Evolutionary conservation across 805 yeast species (phyloP), one percentile per base, ranked within the genome.

Genomic region (Isabelozyma heimii): DNA sequence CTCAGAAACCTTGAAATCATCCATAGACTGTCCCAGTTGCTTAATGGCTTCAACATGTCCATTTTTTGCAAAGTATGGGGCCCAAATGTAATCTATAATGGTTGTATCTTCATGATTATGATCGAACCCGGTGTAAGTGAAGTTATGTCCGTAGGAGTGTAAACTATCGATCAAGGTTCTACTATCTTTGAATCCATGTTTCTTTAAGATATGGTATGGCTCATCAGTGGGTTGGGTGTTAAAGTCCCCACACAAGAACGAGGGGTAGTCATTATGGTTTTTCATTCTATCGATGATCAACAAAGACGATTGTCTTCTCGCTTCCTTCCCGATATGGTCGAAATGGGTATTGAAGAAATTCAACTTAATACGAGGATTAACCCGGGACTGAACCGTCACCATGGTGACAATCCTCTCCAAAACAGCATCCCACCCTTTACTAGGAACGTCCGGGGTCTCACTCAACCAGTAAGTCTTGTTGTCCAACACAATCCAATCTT

Each of bases 41-140:
- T 20, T 20, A 20, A 20, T 20, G 12, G 17, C 40, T 38, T 16
- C 40, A n/a, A 14, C 10, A 14, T 40, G 16, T 10, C 44, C 54
- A 38, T 49, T 47, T 20, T 44, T 50, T 14, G 67, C 54, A 52
- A 53, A 60, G 44, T 52, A 53, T 6, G 74, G 71, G 1, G 72
- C 63, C 79, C 80, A 77, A 28, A 77, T 69, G 49, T 75, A 76
- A 54, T 77, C 82, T 43, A 77, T 77, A 30, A 67, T 67, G 15
- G 61, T 49, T 35, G 52, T 60, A 5, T 44, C 62, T 51, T 63
- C 70, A 42, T 60, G 38, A 10, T 52, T 58, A 14, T 55, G 59
- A 49, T 69, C 67, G 53, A 80, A 81, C 3, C 84, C 84, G 0
- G 84, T 78, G 51, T 70, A 79, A 0, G 84, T 80, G 20, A 66